phyloP scores from a whole-genome alignment of 2,329 filamentous ascomycete species.

The Exophiala sp. region DNA sequence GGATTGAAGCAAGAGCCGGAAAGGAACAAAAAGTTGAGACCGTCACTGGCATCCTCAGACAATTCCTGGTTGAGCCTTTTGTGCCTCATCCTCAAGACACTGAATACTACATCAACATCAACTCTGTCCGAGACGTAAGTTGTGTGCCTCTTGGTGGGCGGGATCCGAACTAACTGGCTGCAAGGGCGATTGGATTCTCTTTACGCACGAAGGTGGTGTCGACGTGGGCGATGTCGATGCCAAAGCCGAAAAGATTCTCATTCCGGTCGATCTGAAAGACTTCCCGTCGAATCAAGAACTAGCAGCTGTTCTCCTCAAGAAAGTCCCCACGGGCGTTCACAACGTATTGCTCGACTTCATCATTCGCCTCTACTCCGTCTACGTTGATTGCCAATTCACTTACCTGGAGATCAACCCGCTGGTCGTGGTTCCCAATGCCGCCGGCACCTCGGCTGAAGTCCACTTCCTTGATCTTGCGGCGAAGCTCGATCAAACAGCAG shows the following conservation, averaged over 20 bases:
- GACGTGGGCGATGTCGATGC: constrained; percentile 98
- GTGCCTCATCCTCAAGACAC: constrained; percentile 91
- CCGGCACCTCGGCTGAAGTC: constrained; percentile 85
- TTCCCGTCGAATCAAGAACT: constrained; percentile 97
- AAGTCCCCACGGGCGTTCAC: constrained; percentile 92
- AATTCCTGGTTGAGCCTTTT: constrained; percentile 97
- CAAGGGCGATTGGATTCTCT: constrained; percentile 98
- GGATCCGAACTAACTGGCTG: constrained; percentile 19
- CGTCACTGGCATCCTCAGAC: constrained; percentile 77
- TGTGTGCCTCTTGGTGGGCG: constrained; percentile 7
- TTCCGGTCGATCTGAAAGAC: constrained; percentile 88
- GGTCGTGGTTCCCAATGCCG: constrained; percentile 91
- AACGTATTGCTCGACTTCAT: constrained; percentile 99
- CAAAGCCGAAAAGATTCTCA: constrained; percentile 97
- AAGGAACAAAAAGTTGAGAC: constrained; percentile 93
- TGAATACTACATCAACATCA: constrained; percentile 99
- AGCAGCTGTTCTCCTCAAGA: constrained; percentile 74
- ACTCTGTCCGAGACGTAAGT: constrained; percentile 98
- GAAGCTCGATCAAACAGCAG: constrained; percentile 97
- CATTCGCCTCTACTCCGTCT: constrained; percentile 94
- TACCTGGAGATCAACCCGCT: constrained; percentile 99
- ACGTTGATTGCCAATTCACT: constrained; percentile 99
- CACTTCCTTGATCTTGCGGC: constrained; percentile 98
- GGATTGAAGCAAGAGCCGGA: constrained; percentile 86
- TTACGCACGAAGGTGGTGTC: constrained; percentile 99